phyloP scores from a whole-genome alignment of 2,329 filamentous ascomycete genomes.

The Piedraia hortae region DNA sequence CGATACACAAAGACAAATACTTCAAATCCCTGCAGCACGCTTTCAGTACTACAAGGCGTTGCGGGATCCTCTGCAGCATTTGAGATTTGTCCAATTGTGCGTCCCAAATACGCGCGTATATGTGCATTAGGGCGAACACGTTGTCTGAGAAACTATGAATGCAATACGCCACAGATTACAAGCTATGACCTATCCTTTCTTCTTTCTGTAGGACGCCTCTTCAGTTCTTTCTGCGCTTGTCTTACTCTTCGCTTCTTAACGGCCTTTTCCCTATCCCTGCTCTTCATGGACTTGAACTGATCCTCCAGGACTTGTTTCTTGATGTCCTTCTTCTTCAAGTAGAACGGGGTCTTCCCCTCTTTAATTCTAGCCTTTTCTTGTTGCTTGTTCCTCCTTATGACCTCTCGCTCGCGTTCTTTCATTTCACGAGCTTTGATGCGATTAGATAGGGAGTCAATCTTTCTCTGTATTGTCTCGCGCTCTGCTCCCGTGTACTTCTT shows the following conservation, averaged over 20 bases:
- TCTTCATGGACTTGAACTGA: constrained; percentile 59
- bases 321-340: constrained; percentile 68
- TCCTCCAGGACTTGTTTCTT: constrained; percentile 63
- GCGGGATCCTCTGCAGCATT: too few relatives aligned
- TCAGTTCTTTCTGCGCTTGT: constrained; percentile 58
- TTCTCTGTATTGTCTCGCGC: constrained; percentile 43
- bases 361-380: constrained; percentile 63
- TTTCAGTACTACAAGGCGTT: too few relatives aligned
- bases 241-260: constrained; percentile 82
- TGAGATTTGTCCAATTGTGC: too few relatives aligned
- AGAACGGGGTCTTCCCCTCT: constrained; percentile 80
- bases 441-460: constrained; percentile 53
- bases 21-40: too few relatives aligned
- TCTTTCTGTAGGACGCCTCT: too few relatives aligned
- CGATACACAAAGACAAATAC: too few relatives aligned
- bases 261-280: constrained; percentile 54
- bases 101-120: too few relatives aligned
- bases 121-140: too few relatives aligned
- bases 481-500: constrained; percentile 36
- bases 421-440: constrained; percentile 40
- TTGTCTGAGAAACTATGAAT: too few relatives aligned
- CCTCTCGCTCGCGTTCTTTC: constrained; percentile 39
- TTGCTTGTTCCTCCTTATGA: constrained; percentile 49
- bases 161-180: too few relatives aligned
- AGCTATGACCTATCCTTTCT: too few relatives aligned